These are phyloP conservation scores for Neurospora pannonica DNA, from an alignment of 495 filamentous ascomycete species.

Conservation along the genomic window DNA sequence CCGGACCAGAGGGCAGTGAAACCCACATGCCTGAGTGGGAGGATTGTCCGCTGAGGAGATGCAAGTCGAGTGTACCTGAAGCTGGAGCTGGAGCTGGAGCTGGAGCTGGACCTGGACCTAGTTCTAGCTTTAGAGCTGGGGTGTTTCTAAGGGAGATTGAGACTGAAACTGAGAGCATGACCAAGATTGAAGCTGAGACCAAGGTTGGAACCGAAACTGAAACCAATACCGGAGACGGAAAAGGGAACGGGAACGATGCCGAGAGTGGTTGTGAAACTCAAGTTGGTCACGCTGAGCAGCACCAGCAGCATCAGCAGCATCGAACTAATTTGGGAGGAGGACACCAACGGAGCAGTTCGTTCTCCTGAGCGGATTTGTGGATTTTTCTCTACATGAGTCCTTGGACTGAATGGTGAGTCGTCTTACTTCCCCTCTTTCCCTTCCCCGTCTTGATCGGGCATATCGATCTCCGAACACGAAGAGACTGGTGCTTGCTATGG, in stretches of 20 bases:
- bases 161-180: background rate
- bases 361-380: background rate
- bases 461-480: background rate
- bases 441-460: background rate
- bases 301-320: background rate
- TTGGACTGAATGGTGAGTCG: background rate
- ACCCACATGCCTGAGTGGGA: constrained; percentile 16
- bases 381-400: background rate
- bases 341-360: background rate
- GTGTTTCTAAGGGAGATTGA: background rate
- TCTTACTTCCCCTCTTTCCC: background rate
- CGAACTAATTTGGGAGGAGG: background rate
- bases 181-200: background rate
- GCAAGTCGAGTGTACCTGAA: background rate
- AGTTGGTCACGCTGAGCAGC: background rate
- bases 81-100: background rate
- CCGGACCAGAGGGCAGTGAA: constrained; percentile 27
- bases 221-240: background rate
- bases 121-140: background rate
- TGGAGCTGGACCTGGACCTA: background rate
- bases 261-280: background rate
- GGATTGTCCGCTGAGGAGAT: constrained; percentile 8
- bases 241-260: background rate
- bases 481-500: background rate
- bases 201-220: background rate